Conservation (phyloP, 2,329 filamentous ascomycete genomes). For the Neopestalotiopsis clavispora region DNA sequence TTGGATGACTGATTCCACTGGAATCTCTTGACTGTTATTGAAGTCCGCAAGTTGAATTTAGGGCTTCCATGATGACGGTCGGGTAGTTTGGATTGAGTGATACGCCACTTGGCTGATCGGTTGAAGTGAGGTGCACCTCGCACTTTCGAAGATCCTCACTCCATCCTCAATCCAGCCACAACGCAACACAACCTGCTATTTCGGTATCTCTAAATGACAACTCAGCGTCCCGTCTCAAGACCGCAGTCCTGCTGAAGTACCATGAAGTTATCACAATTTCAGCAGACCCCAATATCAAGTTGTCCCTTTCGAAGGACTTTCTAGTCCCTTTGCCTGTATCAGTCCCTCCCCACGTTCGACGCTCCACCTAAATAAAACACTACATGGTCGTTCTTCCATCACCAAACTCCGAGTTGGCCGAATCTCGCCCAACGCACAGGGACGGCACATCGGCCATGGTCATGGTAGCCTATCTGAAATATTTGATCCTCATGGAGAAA, state of each 20-base stretch:
- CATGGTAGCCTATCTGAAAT: background rate
- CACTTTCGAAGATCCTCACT: background rate
- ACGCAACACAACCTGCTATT: background rate
- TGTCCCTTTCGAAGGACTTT: background rate
- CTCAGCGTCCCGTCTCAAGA: background rate
- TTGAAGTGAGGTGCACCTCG: slow-evolving; percentile 11
- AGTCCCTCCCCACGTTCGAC: slow-evolving; percentile 2
- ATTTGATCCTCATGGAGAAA: background rate
- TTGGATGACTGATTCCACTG: background rate
- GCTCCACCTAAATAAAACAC: slow-evolving; percentile 7
- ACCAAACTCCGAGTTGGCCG: background rate
- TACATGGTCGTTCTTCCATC: slow-evolving; percentile 4
- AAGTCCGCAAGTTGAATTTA: background rate
- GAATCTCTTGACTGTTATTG: background rate
- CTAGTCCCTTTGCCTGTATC: background rate
- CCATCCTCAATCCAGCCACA: background rate
- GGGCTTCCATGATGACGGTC: background rate
- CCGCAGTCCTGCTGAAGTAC: background rate
- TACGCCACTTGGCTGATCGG: slow-evolving; percentile 12
- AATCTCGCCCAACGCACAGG: background rate
- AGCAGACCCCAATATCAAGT: background rate
- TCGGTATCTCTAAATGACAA: background rate
- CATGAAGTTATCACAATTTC: background rate
- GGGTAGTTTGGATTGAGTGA: slow-evolving; percentile 12
- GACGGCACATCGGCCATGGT: background rate